These are phyloP conservation scores for Solanum clarkiae DNA, from an alignment of 257 asterid species.

Conservation along the genomic window DNA sequence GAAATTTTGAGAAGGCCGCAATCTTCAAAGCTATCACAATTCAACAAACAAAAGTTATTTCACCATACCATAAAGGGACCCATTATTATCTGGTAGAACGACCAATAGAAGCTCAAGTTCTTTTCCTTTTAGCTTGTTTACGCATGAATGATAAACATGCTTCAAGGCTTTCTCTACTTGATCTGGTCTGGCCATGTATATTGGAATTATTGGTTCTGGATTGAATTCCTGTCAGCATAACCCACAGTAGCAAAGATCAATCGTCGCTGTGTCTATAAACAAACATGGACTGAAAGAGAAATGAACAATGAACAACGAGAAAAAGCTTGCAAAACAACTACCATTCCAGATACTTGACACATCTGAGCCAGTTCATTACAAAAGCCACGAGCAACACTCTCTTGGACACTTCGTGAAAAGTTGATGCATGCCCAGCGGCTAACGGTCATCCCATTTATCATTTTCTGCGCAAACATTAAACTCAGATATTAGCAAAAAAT, in stretches of 20 bases:
- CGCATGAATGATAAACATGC: conserved; percentile 72
- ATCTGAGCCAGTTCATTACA: conserved; percentile 88
- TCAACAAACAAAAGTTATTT: neutral
- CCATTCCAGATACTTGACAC: conserved; percentile 99
- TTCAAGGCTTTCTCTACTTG: conserved; percentile 94
- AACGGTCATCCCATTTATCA: conserved; percentile 97
- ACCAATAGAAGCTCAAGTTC: conserved; percentile 86
- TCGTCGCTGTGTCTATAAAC: neutral
- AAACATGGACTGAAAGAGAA: neutral
- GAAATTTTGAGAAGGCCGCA: neutral
- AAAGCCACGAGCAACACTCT: conserved; percentile 91
- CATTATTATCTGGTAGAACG: conserved; percentile 89
- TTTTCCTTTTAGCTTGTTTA: conserved; percentile 78
- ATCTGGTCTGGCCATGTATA: conserved; percentile 77
- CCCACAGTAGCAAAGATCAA: neutral
- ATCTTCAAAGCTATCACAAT: neutral
- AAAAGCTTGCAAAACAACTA: neutral
- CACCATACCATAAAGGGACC: conserved; percentile 75
- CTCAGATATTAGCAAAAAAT: neutral
- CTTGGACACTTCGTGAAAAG: conserved; percentile 96
- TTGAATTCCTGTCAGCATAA: conserved; percentile 50
- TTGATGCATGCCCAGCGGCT: conserved; percentile 96
- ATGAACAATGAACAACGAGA: neutral
- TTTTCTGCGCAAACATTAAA: conserved; percentile 44
- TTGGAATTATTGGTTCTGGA: conserved; percentile 83